phyloP scores from a whole-genome alignment of 768 basidiomycete genomes.

The Phlegmacium glaucopus region DNA sequence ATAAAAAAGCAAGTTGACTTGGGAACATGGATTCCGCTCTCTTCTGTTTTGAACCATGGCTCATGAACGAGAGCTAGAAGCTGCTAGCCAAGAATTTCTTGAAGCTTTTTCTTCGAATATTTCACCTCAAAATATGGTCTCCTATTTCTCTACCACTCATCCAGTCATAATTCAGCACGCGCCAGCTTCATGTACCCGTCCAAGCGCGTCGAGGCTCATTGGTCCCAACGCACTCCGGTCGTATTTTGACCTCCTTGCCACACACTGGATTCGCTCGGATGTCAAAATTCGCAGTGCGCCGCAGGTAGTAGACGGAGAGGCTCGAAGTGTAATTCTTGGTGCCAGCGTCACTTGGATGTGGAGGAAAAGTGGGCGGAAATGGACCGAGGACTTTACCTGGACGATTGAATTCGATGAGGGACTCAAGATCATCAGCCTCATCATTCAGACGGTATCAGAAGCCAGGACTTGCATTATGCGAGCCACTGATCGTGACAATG shows the following conservation, averaged over 20 bases:
- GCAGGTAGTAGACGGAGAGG: slow-evolving; percentile 19
- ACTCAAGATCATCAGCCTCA: slow-evolving; percentile 37
- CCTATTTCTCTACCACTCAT: slow-evolving; percentile 37
- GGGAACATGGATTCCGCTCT: slow-evolving; percentile 2
- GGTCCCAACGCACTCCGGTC: slow-evolving; percentile 46
- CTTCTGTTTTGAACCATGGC: slow-evolving; percentile 11
- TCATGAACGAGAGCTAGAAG: slow-evolving; percentile 28
- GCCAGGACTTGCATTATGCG: slow-evolving; percentile 45
- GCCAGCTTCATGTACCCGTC: slow-evolving; percentile 30
- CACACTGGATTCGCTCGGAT: slow-evolving; percentile 39
- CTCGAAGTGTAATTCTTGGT: slow-evolving; percentile 28
- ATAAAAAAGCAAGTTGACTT: slow-evolving; percentile 19
- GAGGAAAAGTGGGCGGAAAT: slow-evolving; percentile 39
- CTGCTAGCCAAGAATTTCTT: slow-evolving; percentile 33
- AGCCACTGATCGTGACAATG: slow-evolving; percentile 34
- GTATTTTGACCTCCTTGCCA: slow-evolving; percentile 45
- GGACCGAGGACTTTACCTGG: slow-evolving; percentile 44
- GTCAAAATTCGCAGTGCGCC: slow-evolving; percentile 20
- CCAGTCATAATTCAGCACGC: slow-evolving; percentile 39
- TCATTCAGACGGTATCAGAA: slow-evolving; percentile 36
- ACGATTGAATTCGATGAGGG: slow-evolving; percentile 42
- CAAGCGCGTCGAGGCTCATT: slow-evolving; percentile 30
- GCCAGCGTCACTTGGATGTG: slow-evolving; percentile 45
- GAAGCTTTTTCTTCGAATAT: slow-evolving; percentile 32
- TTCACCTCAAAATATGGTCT: slow-evolving; percentile 29